Percentiles rank a stretch among this genome's conserved stretches.
These are phyloP conservation scores for Isoetes taiwanensis DNA, from an alignment of 75 land plant genomes.

Conservation along the genomic window DNA sequence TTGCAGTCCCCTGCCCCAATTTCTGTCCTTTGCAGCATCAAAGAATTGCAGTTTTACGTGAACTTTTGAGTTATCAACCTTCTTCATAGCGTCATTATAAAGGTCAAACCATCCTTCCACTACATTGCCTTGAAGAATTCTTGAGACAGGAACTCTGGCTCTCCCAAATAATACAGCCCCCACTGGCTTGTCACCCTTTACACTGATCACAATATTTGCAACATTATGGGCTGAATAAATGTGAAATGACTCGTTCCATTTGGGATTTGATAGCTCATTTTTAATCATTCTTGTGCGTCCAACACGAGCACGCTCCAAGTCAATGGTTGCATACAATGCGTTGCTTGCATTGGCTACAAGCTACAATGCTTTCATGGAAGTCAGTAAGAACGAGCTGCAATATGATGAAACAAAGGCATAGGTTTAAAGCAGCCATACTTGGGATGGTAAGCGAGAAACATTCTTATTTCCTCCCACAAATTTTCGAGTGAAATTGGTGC, in stretches of 20 bases:
- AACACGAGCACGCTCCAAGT: conserved; percentile 60
- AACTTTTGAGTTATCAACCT: conserved; percentile 12
- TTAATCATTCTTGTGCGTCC: conserved; percentile 52
- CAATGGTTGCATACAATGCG: conserved; percentile 61
- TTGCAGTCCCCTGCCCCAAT: conserved; percentile 6
- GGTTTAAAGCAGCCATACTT: too few relatives aligned
- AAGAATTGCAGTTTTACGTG: conserved; percentile 18
- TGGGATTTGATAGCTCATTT: not conserved
- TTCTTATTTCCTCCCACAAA: too few relatives aligned
- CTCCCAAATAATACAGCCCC: not conserved
- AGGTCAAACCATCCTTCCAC: conserved; percentile 5
- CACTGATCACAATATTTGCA: not conserved
- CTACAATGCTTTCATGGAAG: too few relatives aligned
- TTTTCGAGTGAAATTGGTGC: too few relatives aligned
- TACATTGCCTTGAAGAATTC: not conserved
- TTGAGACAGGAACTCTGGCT: not conserved
- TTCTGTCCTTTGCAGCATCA: not conserved
- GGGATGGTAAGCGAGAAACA: too few relatives aligned
- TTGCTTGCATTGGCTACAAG: conserved; percentile 45
- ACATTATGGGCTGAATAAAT: not conserved
- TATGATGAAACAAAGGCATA: too few relatives aligned
- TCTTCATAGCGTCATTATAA: not conserved
- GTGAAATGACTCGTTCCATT: conserved; percentile 6
- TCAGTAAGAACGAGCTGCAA: too few relatives aligned
- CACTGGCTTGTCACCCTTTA: not conserved